Evolutionary conservation across 768 basidiomycete species (phyloP).

Genomic region (Termitomyces sp.): DNA sequence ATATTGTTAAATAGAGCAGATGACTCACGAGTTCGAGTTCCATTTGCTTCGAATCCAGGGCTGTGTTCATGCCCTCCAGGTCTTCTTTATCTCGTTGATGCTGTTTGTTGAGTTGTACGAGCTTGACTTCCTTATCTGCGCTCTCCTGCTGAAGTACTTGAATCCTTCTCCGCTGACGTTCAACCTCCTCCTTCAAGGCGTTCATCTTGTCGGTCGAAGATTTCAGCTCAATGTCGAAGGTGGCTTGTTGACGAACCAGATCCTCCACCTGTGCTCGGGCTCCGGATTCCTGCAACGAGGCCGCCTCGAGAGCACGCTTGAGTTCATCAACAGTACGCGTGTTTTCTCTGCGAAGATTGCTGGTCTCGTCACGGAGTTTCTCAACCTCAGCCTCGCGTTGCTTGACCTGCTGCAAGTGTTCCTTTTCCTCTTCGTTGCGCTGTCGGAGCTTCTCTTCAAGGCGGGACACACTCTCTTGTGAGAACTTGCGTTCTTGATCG

Average conservation of each 20-base stretch:
- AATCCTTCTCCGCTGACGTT: constrained; percentile 54
- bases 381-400: constrained; percentile 50
- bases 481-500: constrained; percentile 51
- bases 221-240: constrained; percentile 46
- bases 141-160: constrained; percentile 76
- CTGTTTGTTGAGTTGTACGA: constrained; percentile 67
- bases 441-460: constrained; percentile 53
- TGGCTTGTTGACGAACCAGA: constrained; percentile 48
- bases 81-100: constrained; percentile 75
- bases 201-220: constrained; percentile 44
- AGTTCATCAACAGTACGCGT: constrained; percentile 46
- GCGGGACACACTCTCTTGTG: constrained; percentile 47
- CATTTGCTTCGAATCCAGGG: constrained; percentile 91
- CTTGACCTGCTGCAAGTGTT: constrained; percentile 40
- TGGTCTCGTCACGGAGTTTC: constrained; percentile 48
- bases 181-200: constrained; percentile 52
- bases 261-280: constrained; percentile 43
- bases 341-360: constrained; percentile 50
- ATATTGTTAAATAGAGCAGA: background rate
- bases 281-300: constrained; percentile 40
- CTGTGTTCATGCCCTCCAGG: constrained; percentile 80
- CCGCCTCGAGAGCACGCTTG: constrained; percentile 38
- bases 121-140: constrained; percentile 78
- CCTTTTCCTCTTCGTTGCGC: constrained; percentile 51
- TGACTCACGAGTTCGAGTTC: constrained; percentile 79